Conservation (phyloP, 1,284 basidiomycete species). For the Agroathelia rolfsii region DNA sequence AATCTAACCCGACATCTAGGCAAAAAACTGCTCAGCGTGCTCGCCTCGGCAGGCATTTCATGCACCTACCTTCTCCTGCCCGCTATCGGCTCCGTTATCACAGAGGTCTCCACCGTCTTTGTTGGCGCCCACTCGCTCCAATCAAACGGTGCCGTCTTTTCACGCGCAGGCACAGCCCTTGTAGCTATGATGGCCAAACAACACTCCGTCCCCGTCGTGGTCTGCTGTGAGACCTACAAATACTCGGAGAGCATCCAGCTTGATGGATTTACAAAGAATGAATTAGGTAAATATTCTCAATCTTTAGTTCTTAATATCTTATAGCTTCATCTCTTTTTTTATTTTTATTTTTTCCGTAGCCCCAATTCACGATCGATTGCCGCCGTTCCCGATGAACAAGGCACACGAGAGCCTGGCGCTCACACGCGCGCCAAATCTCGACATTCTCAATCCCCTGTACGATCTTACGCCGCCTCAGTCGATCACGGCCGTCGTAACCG, state of each 20-base stretch:
- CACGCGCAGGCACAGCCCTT: slow-evolving; percentile 89
- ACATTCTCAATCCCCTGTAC: slow-evolving; percentile 79
- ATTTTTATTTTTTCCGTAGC: slow-evolving; percentile 15
- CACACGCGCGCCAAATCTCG: slow-evolving; percentile 39
- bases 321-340: not conserved
- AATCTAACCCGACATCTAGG: slow-evolving; percentile 34
- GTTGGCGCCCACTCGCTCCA: slow-evolving; percentile 92
- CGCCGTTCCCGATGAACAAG: slow-evolving; percentile 24
- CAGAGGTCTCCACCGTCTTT: slow-evolving; percentile 74
- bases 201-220: slow-evolving; percentile 85
- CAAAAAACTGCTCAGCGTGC: slow-evolving; percentile 65
- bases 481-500: slow-evolving; percentile 93
- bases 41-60: slow-evolving; percentile 68
- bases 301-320: slow-evolving; percentile 5
- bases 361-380: slow-evolving; percentile 26
- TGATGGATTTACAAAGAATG: slow-evolving; percentile 94
- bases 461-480: slow-evolving; percentile 84
- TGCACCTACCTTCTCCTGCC: slow-evolving; percentile 91
- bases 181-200: slow-evolving; percentile 94
- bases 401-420: slow-evolving; percentile 28
- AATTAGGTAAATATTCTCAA: slow-evolving; percentile 57
- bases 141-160: slow-evolving; percentile 91
- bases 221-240: slow-evolving; percentile 98
- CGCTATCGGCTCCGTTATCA: slow-evolving; percentile 78
- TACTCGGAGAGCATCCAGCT: slow-evolving; percentile 90